phyloP scores from a whole-genome alignment of 78 protist species.

The Protostelium mycophagum region DNA sequence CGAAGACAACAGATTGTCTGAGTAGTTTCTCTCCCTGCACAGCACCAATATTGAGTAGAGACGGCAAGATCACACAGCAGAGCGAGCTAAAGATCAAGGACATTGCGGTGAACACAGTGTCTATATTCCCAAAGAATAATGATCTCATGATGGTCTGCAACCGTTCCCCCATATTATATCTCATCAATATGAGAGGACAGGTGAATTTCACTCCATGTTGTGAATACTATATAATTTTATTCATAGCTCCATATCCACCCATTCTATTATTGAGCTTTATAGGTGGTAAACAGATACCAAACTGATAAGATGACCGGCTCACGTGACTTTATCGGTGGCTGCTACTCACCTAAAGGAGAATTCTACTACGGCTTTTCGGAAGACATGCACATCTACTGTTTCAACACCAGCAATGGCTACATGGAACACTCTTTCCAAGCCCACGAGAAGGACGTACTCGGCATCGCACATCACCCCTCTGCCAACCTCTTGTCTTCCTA shows the following conservation, averaged over 20 bases:
- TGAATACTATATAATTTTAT: too few species aligned
- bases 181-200: slow-evolving; percentile 29
- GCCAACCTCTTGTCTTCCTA: slow-evolving; percentile 58
- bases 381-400: slow-evolving; percentile 44
- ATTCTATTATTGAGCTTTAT: background rate
- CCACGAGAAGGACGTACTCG: slow-evolving; percentile 33
- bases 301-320: background rate
- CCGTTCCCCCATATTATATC: slow-evolving; percentile 16
- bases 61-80: background rate
- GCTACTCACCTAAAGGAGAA: slow-evolving; percentile 58
- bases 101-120: slow-evolving; percentile 21
- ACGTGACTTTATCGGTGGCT: slow-evolving; percentile 40
- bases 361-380: slow-evolving; percentile 59
- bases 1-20: slow-evolving; percentile 63
- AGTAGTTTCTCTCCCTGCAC: slow-evolving; percentile 23
- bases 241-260: too few species aligned
- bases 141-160: slow-evolving; percentile 65
- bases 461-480: slow-evolving; percentile 63
- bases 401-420: slow-evolving; percentile 28
- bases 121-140: slow-evolving; percentile 5
- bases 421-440: slow-evolving; percentile 10
- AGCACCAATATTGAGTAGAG: background rate
- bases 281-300: slow-evolving; percentile 9
- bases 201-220: too few species aligned
- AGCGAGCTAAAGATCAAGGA: slow-evolving; percentile 7